A percentile compares a stretch with the other conserved stretches of the same genome.
These are phyloP conservation scores for Chlorella sp. DNA, from an alignment of 139 green algal genomes.

Conservation along the genomic window DNA sequence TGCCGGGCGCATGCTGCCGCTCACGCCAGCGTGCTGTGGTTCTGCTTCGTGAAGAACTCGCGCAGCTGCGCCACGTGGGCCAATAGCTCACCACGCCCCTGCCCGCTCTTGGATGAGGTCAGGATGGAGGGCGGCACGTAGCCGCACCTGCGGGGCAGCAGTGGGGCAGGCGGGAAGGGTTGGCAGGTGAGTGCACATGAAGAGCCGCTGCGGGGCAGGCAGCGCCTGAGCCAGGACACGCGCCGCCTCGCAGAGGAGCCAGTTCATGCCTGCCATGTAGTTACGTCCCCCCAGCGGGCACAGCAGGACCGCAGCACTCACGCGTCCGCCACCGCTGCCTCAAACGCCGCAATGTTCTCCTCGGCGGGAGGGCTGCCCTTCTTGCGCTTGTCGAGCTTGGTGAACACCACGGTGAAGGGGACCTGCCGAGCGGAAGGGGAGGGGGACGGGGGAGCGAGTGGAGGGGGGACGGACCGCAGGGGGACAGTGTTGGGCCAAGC, in stretches of 20 bases:
- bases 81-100: constrained; percentile 67
- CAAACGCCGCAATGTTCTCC: constrained; percentile 69
- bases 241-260: no score
- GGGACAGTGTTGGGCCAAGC: no score
- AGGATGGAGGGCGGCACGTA: constrained; percentile 59
- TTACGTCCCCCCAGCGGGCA: background rate
- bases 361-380: constrained; percentile 51
- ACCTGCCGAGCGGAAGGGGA: constrained; percentile 47
- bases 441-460: background rate
- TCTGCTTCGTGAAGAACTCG: constrained; percentile 28
- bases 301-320: background rate
- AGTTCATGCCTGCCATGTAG: no score
- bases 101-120: constrained; percentile 51
- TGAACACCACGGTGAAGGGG: constrained; percentile 87
- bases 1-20: no score
- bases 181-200: background rate
- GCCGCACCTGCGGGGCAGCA: constrained; percentile 50
- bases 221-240: background rate
- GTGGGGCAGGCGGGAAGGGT: no score
- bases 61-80: constrained; percentile 65
- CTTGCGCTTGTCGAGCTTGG: constrained; percentile 83
- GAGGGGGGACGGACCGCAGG: no score
- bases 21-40: constrained; percentile 14
- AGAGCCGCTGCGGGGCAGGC: background rate
- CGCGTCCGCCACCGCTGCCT: constrained; percentile 16